A percentile compares a stretch with the other conserved stretches of the same genome.
phyloP scores from a whole-genome alignment of 2,329 filamentous ascomycete species.

The Alternaria hordeiaustralica region DNA sequence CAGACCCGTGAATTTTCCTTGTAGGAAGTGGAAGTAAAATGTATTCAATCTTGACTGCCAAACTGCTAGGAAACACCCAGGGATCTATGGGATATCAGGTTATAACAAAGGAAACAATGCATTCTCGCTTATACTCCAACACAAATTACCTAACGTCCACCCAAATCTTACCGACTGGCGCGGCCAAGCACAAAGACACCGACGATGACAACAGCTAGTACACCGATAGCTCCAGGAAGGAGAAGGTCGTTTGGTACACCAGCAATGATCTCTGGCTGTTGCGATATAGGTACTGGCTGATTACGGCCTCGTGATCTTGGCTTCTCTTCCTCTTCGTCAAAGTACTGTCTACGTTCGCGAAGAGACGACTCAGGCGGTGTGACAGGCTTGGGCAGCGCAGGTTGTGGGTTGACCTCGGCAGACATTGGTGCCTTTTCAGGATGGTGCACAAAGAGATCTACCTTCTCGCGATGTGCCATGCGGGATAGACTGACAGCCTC shows the following conservation, averaged over 20 bases:
- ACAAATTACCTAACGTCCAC: background rate
- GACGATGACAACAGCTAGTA: conserved; percentile 91
- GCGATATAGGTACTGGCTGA: conserved; percentile 53
- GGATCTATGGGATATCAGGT: conserved; percentile 19
- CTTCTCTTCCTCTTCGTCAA: conserved; percentile 65
- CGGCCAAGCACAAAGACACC: conserved; percentile 90
- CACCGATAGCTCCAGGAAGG: conserved; percentile 90
- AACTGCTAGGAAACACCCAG: conserved; percentile 13
- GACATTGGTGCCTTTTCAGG: conserved; percentile 85
- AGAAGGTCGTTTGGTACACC: conserved; percentile 95
- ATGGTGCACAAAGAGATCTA: conserved; percentile 96
- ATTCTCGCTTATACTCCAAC: conserved; percentile 2
- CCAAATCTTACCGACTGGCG: conserved; percentile 49
- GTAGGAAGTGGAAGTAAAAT: background rate
- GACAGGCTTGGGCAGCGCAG: conserved; percentile 56
- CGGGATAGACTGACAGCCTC: conserved; percentile 88
- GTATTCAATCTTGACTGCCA: conserved; percentile 12
- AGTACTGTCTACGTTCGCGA: conserved; percentile 55
- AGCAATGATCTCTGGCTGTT: conserved; percentile 79
- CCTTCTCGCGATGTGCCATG: conserved; percentile 82
- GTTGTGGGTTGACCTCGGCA: conserved; percentile 66
- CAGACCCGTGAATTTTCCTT: background rate
- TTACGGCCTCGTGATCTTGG: conserved; percentile 43
- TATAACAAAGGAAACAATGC: conserved; percentile 15
- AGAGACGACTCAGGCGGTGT: conserved; percentile 61